Conservation (phyloP, 2,329 filamentous ascomycete genomes). For the Trichoderma arundinaceum region DNA sequence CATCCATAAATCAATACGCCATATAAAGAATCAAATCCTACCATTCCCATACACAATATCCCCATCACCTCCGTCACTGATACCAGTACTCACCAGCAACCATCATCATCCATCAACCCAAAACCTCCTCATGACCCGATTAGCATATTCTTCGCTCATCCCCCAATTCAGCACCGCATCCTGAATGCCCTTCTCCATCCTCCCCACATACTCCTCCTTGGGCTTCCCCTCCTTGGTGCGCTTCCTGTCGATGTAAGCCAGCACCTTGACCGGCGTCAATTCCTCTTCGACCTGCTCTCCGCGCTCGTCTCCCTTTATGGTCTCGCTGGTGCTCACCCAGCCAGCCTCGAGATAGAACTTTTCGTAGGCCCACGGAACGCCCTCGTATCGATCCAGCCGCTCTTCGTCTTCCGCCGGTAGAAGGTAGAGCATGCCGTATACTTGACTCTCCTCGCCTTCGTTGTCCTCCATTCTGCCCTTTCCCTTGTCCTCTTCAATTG, state of each 20-base stretch:
- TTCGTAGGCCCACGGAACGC: slow-evolving; percentile 66
- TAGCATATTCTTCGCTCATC: slow-evolving; percentile 61
- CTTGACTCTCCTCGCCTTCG: slow-evolving; percentile 44
- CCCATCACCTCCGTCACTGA: not conserved
- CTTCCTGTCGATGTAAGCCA: slow-evolving; percentile 65
- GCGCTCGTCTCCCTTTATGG: slow-evolving; percentile 30
- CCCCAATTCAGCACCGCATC: slow-evolving; percentile 62
- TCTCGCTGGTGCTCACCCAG: slow-evolving; percentile 33
- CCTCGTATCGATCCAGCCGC: slow-evolving; percentile 62
- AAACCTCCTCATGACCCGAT: slow-evolving; percentile 58
- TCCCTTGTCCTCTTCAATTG: not conserved
- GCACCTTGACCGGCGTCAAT: slow-evolving; percentile 44
- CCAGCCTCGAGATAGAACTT: slow-evolving; percentile 51
- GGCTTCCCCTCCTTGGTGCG: slow-evolving; percentile 49
- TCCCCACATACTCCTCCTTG: slow-evolving; percentile 62
- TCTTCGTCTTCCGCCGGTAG: slow-evolving; percentile 57
- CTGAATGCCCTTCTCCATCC: slow-evolving; percentile 67
- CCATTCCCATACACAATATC: no score
- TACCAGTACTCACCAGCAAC: not conserved
- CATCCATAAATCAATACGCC: no score
- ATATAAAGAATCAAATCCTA: no score
- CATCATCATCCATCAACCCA: slow-evolving; percentile 34
- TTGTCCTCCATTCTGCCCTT: slow-evolving; percentile 27
- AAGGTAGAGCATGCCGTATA: slow-evolving; percentile 64
- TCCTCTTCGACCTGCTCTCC: slow-evolving; percentile 30